Evolutionary conservation across 2,329 filamentous ascomycete species (phyloP).

Genomic region (Decorospora gaudefroyi): DNA sequence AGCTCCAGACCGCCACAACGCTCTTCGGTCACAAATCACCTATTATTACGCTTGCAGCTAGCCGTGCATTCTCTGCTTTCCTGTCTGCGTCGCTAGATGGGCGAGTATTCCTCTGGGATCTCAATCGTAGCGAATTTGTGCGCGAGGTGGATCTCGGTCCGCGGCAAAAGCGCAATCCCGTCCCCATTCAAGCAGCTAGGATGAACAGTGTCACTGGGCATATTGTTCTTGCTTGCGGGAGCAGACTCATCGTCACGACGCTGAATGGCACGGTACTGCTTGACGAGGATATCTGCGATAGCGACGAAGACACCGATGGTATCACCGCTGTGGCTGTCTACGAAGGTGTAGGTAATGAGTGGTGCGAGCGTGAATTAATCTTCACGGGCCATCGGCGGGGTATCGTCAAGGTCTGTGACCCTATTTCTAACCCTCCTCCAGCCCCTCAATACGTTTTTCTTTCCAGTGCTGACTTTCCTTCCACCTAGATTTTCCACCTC

Average conservation of each 20-base stretch:
- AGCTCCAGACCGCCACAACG: conserved; percentile 76
- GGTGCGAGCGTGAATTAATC: conserved; percentile 82
- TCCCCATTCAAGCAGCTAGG: conserved; percentile 67
- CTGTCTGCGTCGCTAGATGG: conserved; percentile 83
- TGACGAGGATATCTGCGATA: conserved; percentile 76
- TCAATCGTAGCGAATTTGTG: conserved; percentile 87
- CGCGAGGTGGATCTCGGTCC: conserved; percentile 64
- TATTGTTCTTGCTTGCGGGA: conserved; percentile 80
- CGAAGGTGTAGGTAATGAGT: conserved; percentile 87
- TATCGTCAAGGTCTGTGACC: conserved; percentile 67
- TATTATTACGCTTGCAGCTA: conserved; percentile 80
- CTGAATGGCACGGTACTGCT: conserved; percentile 84
- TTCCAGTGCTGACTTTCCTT: background rate
- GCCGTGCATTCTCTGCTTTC: conserved; percentile 84
- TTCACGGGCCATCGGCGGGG: conserved; percentile 88
- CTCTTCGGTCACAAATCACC: conserved; percentile 89
- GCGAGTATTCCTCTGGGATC: conserved; percentile 86
- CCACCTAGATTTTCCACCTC: conserved; percentile 60
- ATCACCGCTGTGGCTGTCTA: conserved; percentile 88
- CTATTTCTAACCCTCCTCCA: background rate
- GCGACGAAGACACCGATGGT: conserved; percentile 65
- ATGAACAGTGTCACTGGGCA: conserved; percentile 93
- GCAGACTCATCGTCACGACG: conserved; percentile 76
- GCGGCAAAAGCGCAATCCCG: conserved; percentile 27
- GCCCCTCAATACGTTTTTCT: too few species aligned